Base-by-base conservation (phyloP, 2,329 filamentous ascomycete species). In the Trichoderma arundinaceum region DNA sequence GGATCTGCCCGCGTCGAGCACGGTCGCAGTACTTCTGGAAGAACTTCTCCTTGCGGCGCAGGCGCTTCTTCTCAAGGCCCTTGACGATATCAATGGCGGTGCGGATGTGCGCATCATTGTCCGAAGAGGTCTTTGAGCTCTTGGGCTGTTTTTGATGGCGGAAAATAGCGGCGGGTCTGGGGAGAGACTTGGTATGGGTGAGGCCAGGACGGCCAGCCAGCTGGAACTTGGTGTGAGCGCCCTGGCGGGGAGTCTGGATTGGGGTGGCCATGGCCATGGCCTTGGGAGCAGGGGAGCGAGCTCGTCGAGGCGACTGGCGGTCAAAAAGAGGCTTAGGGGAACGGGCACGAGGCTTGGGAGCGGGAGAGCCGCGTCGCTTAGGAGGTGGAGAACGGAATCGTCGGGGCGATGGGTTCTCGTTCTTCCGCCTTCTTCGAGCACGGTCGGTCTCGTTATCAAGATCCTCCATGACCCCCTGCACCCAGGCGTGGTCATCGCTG, bases 31-130 rank as follows among this genome's bases (percentile, higher is more conserved):
- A 90, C 77, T 96, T 95, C 73, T 94, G 90, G 75, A 92, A 90
- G 73, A 93, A 91, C 78, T 97, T 97, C 78, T 98, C 94, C 80
- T 91, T 93, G 71, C 95, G 91, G 69, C 95, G 89, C 80, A 95
- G 92, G 32, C 94, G 90, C 81, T 97, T 98, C 78, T 92, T 90
- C 81, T 99, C 95, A 1, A 99, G 86, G 8, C 95, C 95, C 77
- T 97, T 96, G 78, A 97, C 92, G 68, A 97, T 99, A 77, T 98
- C 95, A 71, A 99, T 96, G 41, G 95, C 94, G n/a, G 93, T 92
- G 68, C 95, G 91, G 9, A 92, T 86, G 69, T 95, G 92, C 48
- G 87, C 80, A 58, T 89, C 84, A 56, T 74, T 73, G 6, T 75
- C 71, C 38, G 72, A 68, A 7, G 69, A 65, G 15, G 69, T 66